phyloP scores from a whole-genome alignment of 805 yeast genomes.

The Yarrowia divulgata region DNA sequence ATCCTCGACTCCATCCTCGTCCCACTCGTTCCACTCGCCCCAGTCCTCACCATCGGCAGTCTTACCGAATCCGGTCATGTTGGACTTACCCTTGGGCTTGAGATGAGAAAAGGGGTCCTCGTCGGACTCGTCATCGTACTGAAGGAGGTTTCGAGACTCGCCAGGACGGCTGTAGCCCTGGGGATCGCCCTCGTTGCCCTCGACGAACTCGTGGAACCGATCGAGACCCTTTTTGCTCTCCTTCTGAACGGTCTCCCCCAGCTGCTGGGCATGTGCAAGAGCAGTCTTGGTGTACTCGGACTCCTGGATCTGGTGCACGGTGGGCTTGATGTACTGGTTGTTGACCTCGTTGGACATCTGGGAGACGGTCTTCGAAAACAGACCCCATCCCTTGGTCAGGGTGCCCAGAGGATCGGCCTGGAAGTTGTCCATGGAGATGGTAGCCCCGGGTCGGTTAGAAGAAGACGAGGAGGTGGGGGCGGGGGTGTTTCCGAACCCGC shows the following conservation, averaged over 20 bases:
- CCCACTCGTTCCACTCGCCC: conserved; percentile 46
- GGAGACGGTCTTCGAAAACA: conserved; percentile 83
- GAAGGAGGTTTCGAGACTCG: conserved; percentile 51
- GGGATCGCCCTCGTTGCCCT: conserved; percentile 51
- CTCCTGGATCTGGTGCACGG: conserved; percentile 77
- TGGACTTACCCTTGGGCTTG: conserved; percentile 66
- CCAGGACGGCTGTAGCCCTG: conserved; percentile 51
- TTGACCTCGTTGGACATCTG: conserved; percentile 86
- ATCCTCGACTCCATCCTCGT: conserved; percentile 24
- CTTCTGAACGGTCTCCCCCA: conserved; percentile 92
- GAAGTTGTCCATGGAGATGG: conserved; percentile 46
- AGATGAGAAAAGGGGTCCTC: conserved; percentile 73
- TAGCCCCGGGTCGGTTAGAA: conserved; percentile 34
- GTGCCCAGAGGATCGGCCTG: conserved; percentile 89
- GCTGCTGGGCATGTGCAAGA: conserved; percentile 91
- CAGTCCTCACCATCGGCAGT: conserved; percentile 45
- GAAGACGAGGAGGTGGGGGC: conserved; percentile 27
- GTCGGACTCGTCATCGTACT: conserved; percentile 46
- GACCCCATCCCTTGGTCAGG: conserved; percentile 90
- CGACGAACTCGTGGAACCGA: conserved; percentile 66
- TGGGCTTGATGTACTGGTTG: conserved; percentile 90
- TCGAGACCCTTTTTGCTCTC: conserved; percentile 79
- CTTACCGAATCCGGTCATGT: conserved; percentile 55
- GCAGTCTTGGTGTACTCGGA: conserved; percentile 84
- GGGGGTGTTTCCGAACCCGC: conserved; percentile 44